These are phyloP conservation scores for Nicotiana tabacum DNA, from an alignment of 257 asterid species.

Conservation along the genomic window DNA sequence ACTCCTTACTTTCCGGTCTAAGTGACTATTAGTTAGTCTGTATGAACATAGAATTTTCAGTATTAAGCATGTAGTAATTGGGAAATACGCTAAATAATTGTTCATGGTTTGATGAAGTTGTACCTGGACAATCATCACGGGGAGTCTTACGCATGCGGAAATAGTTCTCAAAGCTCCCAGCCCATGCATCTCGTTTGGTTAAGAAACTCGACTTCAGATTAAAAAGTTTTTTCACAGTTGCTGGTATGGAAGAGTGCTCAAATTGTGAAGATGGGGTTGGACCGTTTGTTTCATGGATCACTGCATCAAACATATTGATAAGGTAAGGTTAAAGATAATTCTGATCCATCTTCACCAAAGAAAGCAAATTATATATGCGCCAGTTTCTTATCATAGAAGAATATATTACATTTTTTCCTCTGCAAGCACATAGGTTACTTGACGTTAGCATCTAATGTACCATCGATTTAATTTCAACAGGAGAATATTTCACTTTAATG, in stretches of 20 bases:
- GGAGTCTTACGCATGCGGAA: slow-evolving; percentile 68
- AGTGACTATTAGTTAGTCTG: not conserved
- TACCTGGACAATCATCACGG: slow-evolving; percentile 92
- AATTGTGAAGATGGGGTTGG: slow-evolving; percentile 82
- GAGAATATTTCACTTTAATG: not conserved
- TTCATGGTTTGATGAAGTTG: not conserved
- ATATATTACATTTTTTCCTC: not conserved
- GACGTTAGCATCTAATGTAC: not conserved
- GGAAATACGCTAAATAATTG: not conserved
- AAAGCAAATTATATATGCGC: not conserved
- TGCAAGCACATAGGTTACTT: not conserved
- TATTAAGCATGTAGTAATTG: not conserved
- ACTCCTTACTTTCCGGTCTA: not conserved
- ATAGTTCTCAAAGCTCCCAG: slow-evolving; percentile 85
- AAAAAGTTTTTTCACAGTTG: slow-evolving; percentile 88
- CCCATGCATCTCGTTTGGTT: slow-evolving; percentile 98
- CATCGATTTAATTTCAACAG: not conserved
- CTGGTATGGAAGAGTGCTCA: slow-evolving; percentile 94
- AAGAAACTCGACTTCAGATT: slow-evolving; percentile 74
- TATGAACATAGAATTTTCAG: not conserved
- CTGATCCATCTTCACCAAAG: not conserved
- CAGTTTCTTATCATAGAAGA: not conserved
- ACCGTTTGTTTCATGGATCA: slow-evolving; percentile 82
- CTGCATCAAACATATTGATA: slow-evolving; percentile 37
- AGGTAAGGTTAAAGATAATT: slow-evolving; percentile 2